A percentile compares a stretch with the other conserved stretches of the same genome.
Conservation (phyloP, 345 rosid species). For the Eucalyptus sideroxylon region DNA sequence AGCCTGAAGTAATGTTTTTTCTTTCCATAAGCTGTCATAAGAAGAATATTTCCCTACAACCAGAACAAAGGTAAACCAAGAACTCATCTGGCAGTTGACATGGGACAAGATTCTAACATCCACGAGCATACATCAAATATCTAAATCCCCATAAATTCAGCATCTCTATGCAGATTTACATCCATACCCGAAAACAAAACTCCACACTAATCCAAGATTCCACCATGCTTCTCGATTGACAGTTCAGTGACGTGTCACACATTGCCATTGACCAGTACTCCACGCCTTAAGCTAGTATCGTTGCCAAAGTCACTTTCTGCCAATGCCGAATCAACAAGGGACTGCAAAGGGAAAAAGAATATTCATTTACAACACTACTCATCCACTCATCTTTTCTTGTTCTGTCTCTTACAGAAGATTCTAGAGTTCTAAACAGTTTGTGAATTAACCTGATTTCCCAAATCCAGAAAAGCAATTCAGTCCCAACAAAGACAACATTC, state of each 20-base stretch:
- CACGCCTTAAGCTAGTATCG: constrained; percentile 14
- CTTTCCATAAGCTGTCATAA: neutral
- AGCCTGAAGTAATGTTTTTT: neutral
- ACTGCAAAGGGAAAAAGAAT: constrained; percentile 15
- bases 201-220: neutral
- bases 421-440: neutral
- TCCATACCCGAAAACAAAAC: neutral
- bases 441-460: neutral
- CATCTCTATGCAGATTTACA: neutral
- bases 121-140: neutral
- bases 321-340: constrained; percentile 31
- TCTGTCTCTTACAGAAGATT: neutral
- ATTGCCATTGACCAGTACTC: constrained; percentile 6
- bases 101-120: neutral
- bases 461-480: neutral
- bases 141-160: neutral
- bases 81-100: neutral
- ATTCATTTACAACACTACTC: neutral
- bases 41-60: neutral
- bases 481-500: neutral
- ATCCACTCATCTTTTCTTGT: neutral
- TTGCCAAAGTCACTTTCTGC: constrained; percentile 18
- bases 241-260: neutral
- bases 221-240: neutral
- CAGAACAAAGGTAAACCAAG: neutral